Percentiles rank a stretch among this genome's conserved stretches.
phyloP scores from a whole-genome alignment of 345 rosid species.

The Mercurialis annua region DNA sequence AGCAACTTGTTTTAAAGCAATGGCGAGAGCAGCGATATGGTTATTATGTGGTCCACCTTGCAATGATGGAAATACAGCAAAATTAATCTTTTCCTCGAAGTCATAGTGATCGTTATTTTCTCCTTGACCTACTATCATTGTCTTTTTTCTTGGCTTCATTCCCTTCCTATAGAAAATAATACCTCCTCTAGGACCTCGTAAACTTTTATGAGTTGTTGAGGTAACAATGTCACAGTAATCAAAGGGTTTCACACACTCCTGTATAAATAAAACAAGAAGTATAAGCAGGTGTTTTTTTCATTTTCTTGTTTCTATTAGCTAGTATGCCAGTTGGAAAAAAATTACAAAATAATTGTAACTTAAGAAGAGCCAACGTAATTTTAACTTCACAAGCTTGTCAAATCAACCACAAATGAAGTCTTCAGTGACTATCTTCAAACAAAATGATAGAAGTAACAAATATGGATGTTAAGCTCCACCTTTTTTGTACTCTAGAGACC shows the following conservation, averaged over 20 bases:
- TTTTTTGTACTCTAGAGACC: no score
- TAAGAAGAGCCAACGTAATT: background rate
- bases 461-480: no score
- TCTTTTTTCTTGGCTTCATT: conserved; percentile 55
- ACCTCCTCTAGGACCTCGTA: conserved; percentile 98
- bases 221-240: conserved; percentile 95
- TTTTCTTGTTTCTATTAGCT: background rate
- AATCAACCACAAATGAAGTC: background rate
- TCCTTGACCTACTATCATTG: conserved; percentile 39
- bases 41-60: conserved; percentile 99
- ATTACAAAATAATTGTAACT: no score
- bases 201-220: conserved; percentile 95
- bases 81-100: conserved; percentile 87
- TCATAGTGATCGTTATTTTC: conserved; percentile 55
- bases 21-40: conserved; percentile 97
- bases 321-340: background rate
- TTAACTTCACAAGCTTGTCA: background rate
- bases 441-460: background rate
- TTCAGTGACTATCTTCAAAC: background rate
- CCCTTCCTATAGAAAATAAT: conserved; percentile 87
- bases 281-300: background rate
- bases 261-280: conserved; percentile 11
- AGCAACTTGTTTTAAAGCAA: conserved; percentile 88
- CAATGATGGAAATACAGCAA: conserved; percentile 78
- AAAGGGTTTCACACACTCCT: conserved; percentile 90